Conservation (phyloP, 169 alveolate species). For the Cystoisospora suis region DNA sequence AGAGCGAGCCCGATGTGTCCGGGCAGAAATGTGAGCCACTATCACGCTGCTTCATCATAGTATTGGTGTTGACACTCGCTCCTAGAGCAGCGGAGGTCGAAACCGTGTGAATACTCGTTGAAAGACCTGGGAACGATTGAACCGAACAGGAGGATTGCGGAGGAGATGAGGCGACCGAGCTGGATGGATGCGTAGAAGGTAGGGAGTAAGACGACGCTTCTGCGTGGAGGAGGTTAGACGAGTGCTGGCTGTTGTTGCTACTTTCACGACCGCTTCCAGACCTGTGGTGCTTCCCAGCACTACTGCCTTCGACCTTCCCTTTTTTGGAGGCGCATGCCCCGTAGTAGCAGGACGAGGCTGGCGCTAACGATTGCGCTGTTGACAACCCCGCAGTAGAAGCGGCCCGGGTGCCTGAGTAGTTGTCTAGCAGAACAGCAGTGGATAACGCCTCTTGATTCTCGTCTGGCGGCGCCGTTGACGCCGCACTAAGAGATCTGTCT, state of each 20-base stretch:
- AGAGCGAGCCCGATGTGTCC: background rate
- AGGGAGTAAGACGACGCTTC: background rate
- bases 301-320: background rate
- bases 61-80: background rate
- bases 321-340: background rate
- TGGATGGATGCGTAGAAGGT: background rate
- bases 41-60: background rate
- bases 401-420: background rate
- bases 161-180: background rate
- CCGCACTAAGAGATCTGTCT: background rate
- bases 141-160: background rate
- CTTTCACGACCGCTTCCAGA: background rate
- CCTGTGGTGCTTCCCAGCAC: background rate
- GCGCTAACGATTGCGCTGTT: background rate
- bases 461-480: slow-evolving; percentile 12
- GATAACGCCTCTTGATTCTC: background rate
- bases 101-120: background rate
- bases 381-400: background rate
- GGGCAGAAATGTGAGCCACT: background rate
- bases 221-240: background rate
- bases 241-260: background rate
- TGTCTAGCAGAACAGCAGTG: background rate
- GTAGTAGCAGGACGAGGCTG: background rate
- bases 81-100: background rate
- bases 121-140: background rate